A percentile compares a stretch with the other conserved stretches of the same genome.
phyloP scores from a whole-genome alignment of 345 rosid species.

The Rhizophora mangle region DNA sequence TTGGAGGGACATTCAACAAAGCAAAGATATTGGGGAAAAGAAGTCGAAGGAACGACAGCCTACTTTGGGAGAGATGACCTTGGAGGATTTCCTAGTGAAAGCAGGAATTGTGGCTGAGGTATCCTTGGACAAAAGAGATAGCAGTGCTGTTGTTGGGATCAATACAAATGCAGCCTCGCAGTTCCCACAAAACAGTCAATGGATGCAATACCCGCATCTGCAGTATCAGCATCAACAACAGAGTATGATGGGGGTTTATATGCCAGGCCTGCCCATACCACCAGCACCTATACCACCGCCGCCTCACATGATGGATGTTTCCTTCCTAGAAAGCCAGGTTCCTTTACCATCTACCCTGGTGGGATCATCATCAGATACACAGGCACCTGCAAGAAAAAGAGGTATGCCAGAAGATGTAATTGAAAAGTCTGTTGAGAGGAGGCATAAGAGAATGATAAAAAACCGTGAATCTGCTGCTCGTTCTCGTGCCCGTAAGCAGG shows the following conservation, averaged over 20 bases:
- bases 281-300: conserved; percentile 36
- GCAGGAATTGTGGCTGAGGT: conserved; percentile 86
- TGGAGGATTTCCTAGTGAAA: conserved; percentile 92
- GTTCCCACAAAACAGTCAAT: conserved; percentile 65
- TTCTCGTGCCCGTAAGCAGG: conserved; percentile 98
- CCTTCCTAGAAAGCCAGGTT: conserved; percentile 68
- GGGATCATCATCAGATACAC: conserved; percentile 81
- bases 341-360: conserved; percentile 61
- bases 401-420: conserved; percentile 54
- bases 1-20: conserved; percentile 93
- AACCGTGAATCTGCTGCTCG: conserved; percentile 99
- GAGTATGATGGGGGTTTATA: conserved; percentile 59
- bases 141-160: conserved; percentile 35
- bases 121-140: conserved; percentile 36
- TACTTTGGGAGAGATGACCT: conserved; percentile 90
- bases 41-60: conserved; percentile 70
- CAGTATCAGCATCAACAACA: conserved; percentile 67
- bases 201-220: conserved; percentile 81
- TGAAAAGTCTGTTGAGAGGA: conserved; percentile 88
- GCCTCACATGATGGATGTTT: conserved; percentile 65
- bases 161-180: conserved; percentile 49
- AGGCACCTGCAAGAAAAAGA: conserved; percentile 78
- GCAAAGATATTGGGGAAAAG: conserved; percentile 50
- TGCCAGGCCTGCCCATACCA: conserved; percentile 57
- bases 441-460: conserved; percentile 98